Conservation (phyloP, 2,329 filamentous ascomycete species). For the Colletotrichum scovillei region DNA sequence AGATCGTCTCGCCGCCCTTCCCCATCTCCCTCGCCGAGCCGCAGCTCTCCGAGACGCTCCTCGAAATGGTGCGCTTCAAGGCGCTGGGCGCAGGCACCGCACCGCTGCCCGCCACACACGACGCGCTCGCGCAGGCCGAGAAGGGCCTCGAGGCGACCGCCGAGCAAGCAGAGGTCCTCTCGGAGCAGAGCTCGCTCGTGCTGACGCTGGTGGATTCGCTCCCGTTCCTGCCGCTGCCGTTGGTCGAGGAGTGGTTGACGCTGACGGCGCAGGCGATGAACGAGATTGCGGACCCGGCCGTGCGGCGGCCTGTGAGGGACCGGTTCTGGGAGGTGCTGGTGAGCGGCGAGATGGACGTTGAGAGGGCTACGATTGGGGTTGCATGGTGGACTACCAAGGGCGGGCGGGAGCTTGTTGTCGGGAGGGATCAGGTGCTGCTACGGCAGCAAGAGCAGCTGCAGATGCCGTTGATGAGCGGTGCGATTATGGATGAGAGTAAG, state of each 20-base stretch:
- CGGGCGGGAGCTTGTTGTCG: conserved; percentile 62
- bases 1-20: conserved; percentile 84
- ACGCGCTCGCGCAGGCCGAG: conserved; percentile 44
- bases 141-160: conserved; percentile 27
- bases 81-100: conserved; percentile 62
- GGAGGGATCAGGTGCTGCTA: conserved; percentile 22
- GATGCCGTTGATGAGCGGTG: conserved; percentile 66
- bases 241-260: conserved; percentile 85
- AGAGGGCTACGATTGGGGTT: conserved; percentile 81
- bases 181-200: conserved; percentile 82
- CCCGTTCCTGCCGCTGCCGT: conserved; percentile 75
- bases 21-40: conserved; percentile 79
- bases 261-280: conserved; percentile 76
- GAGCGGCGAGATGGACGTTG: conserved; percentile 88
- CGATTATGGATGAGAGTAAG: conserved; percentile 50
- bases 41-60: conserved; percentile 80
- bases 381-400: conserved; percentile 83
- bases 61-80: conserved; percentile 81
- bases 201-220: conserved; percentile 84
- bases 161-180: conserved; percentile 56
- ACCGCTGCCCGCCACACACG: conserved; percentile 52
- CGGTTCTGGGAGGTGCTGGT: conserved; percentile 85
- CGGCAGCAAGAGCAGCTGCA: conserved; percentile 21
- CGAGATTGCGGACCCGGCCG: conserved; percentile 67
- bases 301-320: conserved; percentile 74